phyloP scores from a whole-genome alignment of 2,329 filamentous ascomycete species.

The Hypoxylon sp. region DNA sequence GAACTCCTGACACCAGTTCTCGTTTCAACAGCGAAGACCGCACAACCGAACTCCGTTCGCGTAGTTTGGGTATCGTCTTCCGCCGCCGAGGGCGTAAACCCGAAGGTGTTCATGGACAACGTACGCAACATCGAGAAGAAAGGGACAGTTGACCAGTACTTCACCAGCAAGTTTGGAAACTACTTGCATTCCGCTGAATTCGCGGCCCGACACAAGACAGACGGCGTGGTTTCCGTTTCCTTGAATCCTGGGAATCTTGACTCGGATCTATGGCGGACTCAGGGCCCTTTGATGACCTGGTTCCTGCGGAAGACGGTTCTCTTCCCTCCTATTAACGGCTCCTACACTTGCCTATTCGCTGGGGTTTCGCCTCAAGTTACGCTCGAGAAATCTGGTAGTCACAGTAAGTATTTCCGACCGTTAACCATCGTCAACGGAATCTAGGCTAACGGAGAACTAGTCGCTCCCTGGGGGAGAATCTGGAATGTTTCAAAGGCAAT shows the following conservation, averaged over 20 bases:
- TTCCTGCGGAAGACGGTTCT: slow-evolving; percentile 41
- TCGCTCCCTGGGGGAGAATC: slow-evolving; percentile 59
- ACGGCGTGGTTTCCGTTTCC: slow-evolving; percentile 54
- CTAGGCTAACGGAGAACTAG: slow-evolving; percentile 41
- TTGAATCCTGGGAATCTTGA: slow-evolving; percentile 60
- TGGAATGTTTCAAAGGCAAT: slow-evolving; percentile 53
- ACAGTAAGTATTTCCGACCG: slow-evolving; percentile 43
- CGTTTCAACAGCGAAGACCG: slow-evolving; percentile 51
- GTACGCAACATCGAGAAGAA: slow-evolving; percentile 36
- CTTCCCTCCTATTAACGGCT: slow-evolving; percentile 57
- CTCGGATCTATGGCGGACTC: slow-evolving; percentile 57
- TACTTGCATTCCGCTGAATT: slow-evolving; percentile 40
- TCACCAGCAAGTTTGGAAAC: slow-evolving; percentile 41
- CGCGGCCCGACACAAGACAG: slow-evolving; percentile 30
- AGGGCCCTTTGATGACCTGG: slow-evolving; percentile 30
- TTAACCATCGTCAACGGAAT: background rate
- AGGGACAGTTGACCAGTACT: slow-evolving; percentile 23
- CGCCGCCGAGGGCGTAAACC: slow-evolving; percentile 47
- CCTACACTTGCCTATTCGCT: slow-evolving; percentile 65
- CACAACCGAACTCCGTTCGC: slow-evolving; percentile 48
- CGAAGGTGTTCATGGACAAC: slow-evolving; percentile 39
- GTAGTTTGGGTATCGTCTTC: slow-evolving; percentile 54
- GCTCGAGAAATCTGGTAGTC: slow-evolving; percentile 55
- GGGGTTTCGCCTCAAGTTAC: slow-evolving; percentile 62
- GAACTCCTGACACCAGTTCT: slow-evolving; percentile 36